phyloP scores from a whole-genome alignment of 768 basidiomycete genomes.

The Dictyophora rubrovolvata region DNA sequence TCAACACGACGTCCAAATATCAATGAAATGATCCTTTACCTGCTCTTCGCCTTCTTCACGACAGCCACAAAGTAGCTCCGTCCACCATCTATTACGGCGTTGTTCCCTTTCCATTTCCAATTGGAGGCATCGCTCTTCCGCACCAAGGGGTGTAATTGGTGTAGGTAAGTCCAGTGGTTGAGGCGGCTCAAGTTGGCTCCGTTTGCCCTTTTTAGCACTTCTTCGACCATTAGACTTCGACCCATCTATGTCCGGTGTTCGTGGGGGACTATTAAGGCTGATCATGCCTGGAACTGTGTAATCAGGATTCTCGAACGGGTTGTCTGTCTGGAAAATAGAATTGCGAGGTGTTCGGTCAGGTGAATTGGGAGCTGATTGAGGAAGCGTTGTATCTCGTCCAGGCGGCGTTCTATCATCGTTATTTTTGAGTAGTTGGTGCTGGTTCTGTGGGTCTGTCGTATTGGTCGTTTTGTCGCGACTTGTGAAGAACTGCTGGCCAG shows the following conservation, averaged over 20 bases:
- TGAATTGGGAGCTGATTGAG: slow-evolving; percentile 22
- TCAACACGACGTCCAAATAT: background rate
- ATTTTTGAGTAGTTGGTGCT: slow-evolving; percentile 22
- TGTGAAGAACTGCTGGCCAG: slow-evolving; percentile 50
- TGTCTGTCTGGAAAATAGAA: slow-evolving; percentile 19
- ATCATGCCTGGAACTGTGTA: background rate
- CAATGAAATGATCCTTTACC: slow-evolving; percentile 8
- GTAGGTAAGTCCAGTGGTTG: slow-evolving; percentile 5
- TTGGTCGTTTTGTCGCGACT: slow-evolving; percentile 24
- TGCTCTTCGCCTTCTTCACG: slow-evolving; percentile 13
- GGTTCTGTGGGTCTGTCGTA: slow-evolving; percentile 20
- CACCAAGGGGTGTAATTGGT: background rate
- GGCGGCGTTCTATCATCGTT: slow-evolving; percentile 44
- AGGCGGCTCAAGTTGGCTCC: background rate
- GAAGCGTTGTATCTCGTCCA: slow-evolving; percentile 34
- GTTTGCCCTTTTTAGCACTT: too few species aligned
- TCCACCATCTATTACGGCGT: slow-evolving; percentile 13
- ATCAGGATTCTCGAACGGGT: slow-evolving; percentile 41
- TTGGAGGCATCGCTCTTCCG: background rate
- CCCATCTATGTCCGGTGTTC: too few species aligned
- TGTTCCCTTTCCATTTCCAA: slow-evolving; percentile 10
- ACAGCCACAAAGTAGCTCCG: slow-evolving; percentile 16
- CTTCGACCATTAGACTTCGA: too few species aligned
- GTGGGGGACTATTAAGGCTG: background rate
- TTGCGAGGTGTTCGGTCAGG: slow-evolving; percentile 31